phyloP scores from a whole-genome alignment of 345 rosid species.

The Capsella bursapastoris region DNA sequence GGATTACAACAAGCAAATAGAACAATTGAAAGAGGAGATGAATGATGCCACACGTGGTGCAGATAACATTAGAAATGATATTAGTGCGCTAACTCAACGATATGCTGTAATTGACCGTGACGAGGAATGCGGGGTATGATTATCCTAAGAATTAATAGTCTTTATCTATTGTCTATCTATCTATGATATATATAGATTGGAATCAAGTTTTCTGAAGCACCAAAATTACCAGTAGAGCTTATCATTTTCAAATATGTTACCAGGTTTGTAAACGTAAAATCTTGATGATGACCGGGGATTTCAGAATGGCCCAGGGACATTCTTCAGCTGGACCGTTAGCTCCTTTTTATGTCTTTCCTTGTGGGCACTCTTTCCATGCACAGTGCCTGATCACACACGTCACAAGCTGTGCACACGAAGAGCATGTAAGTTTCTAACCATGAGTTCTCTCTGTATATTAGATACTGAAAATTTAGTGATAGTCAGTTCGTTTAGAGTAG shows the following conservation, averaged over 20 bases:
- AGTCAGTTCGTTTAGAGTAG: constrained; percentile 1
- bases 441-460: constrained; percentile 6
- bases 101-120: constrained; percentile 86
- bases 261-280: constrained; percentile 89
- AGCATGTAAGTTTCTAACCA: constrained; percentile 32
- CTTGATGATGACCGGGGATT: constrained; percentile 65
- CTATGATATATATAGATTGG: background rate
- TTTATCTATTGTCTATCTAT: background rate
- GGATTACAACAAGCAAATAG: constrained; percentile 98
- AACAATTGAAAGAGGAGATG: constrained; percentile 93
- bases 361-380: constrained; percentile 92
- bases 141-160: constrained; percentile 31
- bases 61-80: constrained; percentile 97
- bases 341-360: constrained; percentile 94
- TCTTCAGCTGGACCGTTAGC: constrained; percentile 88
- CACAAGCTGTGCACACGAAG: constrained; percentile 45
- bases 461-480: constrained; percentile 7
- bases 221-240: constrained; percentile 23
- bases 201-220: constrained; percentile 11
- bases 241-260: constrained; percentile 37
- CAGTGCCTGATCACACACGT: constrained; percentile 75
- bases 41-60: constrained; percentile 99
- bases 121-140: constrained; percentile 95
- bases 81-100: constrained; percentile 96
- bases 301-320: constrained; percentile 72